Conservation (phyloP, 2,329 filamentous ascomycete species). For the Fusarium haematococcum region DNA sequence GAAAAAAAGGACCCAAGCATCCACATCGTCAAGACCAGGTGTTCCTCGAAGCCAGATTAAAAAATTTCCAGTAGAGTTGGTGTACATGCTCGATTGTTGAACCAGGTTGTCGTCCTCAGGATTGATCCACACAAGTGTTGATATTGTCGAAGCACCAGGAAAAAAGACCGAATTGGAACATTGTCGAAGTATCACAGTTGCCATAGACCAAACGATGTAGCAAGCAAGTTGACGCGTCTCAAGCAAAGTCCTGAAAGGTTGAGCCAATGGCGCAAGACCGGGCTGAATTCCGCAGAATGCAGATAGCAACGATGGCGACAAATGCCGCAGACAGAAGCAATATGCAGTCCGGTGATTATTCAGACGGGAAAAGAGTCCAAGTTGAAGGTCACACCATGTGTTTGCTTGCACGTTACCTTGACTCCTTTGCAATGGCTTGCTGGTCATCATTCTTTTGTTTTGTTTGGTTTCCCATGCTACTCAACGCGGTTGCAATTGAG, state of each 20-base stretch:
- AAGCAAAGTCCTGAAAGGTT: not conserved
- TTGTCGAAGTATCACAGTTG: slow-evolving; percentile 19
- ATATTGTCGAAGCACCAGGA: not conserved
- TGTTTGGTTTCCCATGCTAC: slow-evolving; percentile 18
- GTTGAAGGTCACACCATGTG: slow-evolving; percentile 10
- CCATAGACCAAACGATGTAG: slow-evolving; percentile 20
- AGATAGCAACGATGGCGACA: slow-evolving; percentile 15
- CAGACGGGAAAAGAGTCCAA: slow-evolving; percentile 10
- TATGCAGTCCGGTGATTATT: slow-evolving; percentile 18
- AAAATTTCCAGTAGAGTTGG: not conserved
- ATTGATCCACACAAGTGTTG: not conserved
- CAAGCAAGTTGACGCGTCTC: slow-evolving; percentile 20
- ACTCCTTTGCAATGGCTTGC: slow-evolving; percentile 30
- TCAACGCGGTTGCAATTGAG: slow-evolving; percentile 29
- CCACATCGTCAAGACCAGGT: not conserved
- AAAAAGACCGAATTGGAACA: not conserved
- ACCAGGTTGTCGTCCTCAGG: not conserved
- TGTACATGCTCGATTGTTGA: not conserved
- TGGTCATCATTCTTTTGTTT: slow-evolving; percentile 14
- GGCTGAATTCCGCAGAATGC: slow-evolving; percentile 8
- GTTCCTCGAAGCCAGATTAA: not conserved
- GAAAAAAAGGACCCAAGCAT: not conserved
- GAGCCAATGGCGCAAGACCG: slow-evolving; percentile 1
- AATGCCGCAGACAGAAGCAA: slow-evolving; percentile 32
- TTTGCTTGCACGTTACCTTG: slow-evolving; percentile 32